Evolutionary conservation across 768 basidiomycete species (phyloP).

Genomic region (Kwoniella newhampshirensis): DNA sequence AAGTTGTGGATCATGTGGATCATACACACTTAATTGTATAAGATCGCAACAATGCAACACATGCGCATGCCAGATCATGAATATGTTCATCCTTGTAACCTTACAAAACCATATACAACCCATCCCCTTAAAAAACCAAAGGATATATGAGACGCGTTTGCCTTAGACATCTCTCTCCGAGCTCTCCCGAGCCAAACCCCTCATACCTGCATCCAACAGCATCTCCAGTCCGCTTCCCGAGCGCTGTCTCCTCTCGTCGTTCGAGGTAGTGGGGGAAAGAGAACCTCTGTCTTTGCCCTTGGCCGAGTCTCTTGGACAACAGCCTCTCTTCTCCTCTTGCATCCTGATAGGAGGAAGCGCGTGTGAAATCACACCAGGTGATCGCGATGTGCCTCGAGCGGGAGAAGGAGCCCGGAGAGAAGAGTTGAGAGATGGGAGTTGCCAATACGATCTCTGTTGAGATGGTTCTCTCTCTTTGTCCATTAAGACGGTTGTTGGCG

Average conservation of each 20-base stretch:
- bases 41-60: not conserved
- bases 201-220: constrained; percentile 21
- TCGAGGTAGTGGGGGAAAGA: constrained; percentile 4
- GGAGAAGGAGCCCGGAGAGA: constrained; percentile 8
- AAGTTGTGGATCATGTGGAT: too few relatives aligned
- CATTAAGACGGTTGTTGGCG: not conserved
- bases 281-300: not conserved
- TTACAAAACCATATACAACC: not conserved
- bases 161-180: constrained; percentile 10
- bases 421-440: constrained; percentile 17
- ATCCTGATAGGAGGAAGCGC: not conserved
- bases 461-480: constrained; percentile 2
- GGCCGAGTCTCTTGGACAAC: not conserved
- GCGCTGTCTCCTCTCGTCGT: constrained; percentile 9
- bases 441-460: constrained; percentile 11
- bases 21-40: not conserved
- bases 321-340: not conserved
- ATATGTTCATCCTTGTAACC: not conserved
- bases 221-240: constrained; percentile 18
- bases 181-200: constrained; percentile 6
- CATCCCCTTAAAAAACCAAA: not conserved
- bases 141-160: not conserved
- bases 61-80: not conserved
- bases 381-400: constrained; percentile 1
- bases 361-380: constrained; percentile 4